Percentiles rank a stretch among this genome's conserved stretches.
phyloP scores from a whole-genome alignment of 2,329 filamentous ascomycete species.

The Alternaria dauci region DNA sequence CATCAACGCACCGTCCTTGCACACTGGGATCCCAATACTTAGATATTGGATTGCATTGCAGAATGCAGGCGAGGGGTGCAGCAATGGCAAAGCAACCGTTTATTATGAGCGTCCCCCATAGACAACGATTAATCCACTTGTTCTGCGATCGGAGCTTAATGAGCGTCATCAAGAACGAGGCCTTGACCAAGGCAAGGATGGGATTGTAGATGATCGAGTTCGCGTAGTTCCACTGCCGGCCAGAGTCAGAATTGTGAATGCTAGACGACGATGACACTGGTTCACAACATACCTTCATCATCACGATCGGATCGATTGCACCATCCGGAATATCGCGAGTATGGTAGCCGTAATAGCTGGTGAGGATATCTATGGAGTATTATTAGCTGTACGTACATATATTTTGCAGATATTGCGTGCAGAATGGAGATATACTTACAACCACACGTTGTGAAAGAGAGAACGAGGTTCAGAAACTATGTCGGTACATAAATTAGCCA shows the following conservation, averaged over 20 bases:
- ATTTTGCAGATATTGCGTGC: not conserved
- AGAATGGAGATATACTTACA: constrained; percentile 3
- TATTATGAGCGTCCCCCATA: constrained; percentile 23
- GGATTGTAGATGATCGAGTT: constrained; percentile 31
- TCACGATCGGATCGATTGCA: constrained; percentile 13
- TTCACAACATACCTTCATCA: constrained; percentile 16
- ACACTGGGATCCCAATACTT: constrained; percentile 39
- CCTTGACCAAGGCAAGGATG: constrained; percentile 30
- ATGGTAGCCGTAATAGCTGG: constrained; percentile 26
- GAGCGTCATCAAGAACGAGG: constrained; percentile 28
- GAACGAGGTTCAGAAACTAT: constrained; percentile 15
- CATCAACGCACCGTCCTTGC: constrained; percentile 21
- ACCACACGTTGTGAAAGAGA: constrained; percentile 17
- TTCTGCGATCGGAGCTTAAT: constrained; percentile 30
- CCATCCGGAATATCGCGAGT: constrained; percentile 22
- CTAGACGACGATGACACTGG: not conserved
- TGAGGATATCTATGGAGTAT: constrained; percentile 10
- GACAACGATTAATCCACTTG: constrained; percentile 21
- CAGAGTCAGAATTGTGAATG: not conserved
- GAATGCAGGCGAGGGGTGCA: constrained; percentile 27
- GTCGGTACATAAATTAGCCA: not conserved
- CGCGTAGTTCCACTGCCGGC: constrained; percentile 22
- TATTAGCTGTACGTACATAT: not conserved
- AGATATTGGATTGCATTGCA: constrained; percentile 41
- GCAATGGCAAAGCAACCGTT: constrained; percentile 27